Conservation (phyloP, 805 yeast genomes). For the Alloascoidea africana region DNA sequence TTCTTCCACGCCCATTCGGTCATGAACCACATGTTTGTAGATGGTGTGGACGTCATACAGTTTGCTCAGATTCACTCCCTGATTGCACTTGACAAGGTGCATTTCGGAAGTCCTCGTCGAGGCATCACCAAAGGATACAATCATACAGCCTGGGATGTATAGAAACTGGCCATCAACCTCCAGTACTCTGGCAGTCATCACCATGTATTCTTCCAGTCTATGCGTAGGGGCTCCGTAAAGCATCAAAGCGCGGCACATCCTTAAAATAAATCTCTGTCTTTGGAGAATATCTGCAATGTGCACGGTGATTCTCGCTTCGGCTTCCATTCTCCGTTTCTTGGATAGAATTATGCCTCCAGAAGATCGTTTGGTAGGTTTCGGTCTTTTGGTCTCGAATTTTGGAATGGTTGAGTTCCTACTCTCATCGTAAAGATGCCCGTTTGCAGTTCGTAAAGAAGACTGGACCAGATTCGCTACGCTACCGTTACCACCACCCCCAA, state of each 20-base stretch:
- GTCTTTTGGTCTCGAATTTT: neutral
- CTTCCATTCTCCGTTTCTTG: neutral
- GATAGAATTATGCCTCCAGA: neutral
- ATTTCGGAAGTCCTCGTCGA: constrained; percentile 92
- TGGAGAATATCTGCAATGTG: constrained; percentile 84
- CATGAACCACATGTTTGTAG: constrained; percentile 85
- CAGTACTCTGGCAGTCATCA: constrained; percentile 80
- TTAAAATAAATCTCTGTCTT: constrained; percentile 71
- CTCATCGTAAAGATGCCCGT: no score
- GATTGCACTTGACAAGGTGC: constrained; percentile 73
- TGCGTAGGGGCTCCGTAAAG: constrained; percentile 94
- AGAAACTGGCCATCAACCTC: constrained; percentile 90
- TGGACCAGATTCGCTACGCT: no score
- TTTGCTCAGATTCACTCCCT: constrained; percentile 77
- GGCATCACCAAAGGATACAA: constrained; percentile 85
- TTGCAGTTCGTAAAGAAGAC: no score
- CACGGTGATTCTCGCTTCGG: constrained; percentile 53
- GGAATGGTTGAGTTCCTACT: neutral
- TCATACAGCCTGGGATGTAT: constrained; percentile 92
- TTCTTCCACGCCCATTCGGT: constrained; percentile 74
- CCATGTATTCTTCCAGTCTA: constrained; percentile 83
- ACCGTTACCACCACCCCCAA: neutral
- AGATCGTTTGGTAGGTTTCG: constrained; percentile 1
- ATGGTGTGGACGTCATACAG: constrained; percentile 69
- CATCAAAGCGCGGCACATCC: constrained; percentile 85